Evolutionary conservation across 1,284 basidiomycete species (phyloP).

Genomic region (Anthracocystis panici-leucophaei): DNA sequence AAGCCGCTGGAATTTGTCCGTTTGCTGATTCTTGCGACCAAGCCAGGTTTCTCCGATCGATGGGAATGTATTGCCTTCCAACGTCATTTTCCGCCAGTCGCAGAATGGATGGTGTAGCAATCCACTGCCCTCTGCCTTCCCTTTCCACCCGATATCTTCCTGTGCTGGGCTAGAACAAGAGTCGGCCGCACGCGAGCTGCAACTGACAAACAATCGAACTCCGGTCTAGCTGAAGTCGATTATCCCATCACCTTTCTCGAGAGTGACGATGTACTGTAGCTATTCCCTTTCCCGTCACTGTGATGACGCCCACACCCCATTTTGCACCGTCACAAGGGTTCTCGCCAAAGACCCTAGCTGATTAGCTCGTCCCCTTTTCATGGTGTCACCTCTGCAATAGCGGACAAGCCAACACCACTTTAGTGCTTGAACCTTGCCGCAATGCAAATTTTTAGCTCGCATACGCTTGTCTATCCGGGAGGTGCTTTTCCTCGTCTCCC

Average conservation of each 20-base stretch:
- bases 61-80: conserved; percentile 17
- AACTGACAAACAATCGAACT: no score
- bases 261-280: no score
- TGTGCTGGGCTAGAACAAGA: not conserved
- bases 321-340: no score
- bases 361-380: not conserved
- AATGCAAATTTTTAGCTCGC: not conserved
- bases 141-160: not conserved
- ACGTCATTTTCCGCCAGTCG: conserved; percentile 27
- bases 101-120: no score
- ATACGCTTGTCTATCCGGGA: not conserved
- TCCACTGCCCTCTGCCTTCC: not conserved
- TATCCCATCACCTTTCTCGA: no score
- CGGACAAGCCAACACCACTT: no score
- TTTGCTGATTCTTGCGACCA: not conserved
- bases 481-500: not conserved
- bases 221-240: no score
- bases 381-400: not conserved
- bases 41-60: conserved; percentile 22
- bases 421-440: not conserved
- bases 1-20: not conserved
- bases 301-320: no score
- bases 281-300: no score
- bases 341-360: no score
- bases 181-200: not conserved